These are phyloP conservation scores for Cytospora leucostoma DNA, from an alignment of 2,329 filamentous ascomycete species.

Conservation along the genomic window DNA sequence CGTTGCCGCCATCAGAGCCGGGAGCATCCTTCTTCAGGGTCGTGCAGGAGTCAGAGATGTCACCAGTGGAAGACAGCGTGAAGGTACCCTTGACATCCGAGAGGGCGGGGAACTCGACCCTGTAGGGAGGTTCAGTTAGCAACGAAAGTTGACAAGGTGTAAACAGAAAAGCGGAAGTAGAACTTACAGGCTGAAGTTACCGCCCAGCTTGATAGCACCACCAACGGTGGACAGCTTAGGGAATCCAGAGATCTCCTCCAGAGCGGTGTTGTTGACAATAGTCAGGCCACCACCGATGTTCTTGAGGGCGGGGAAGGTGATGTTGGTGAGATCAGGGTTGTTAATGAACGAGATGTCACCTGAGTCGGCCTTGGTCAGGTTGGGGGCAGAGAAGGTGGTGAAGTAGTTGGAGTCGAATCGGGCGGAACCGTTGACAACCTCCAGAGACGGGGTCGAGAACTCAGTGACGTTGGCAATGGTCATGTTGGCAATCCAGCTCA, in stretches of 20 bases:
- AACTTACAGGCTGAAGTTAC: slow-evolving; percentile 80
- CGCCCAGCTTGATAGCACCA: slow-evolving; percentile 82
- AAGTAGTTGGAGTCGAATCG: slow-evolving; percentile 83
- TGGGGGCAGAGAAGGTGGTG: slow-evolving; percentile 60
- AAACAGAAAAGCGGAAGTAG: not conserved
- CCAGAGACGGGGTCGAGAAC: slow-evolving; percentile 72
- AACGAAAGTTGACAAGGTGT: not conserved
- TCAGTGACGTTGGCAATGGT: slow-evolving; percentile 78
- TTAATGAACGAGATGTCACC: slow-evolving; percentile 63
- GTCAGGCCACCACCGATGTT: slow-evolving; percentile 77
- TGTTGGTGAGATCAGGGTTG: slow-evolving; percentile 67
- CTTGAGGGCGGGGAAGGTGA: slow-evolving; percentile 70
- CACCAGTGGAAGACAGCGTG: slow-evolving; percentile 65
- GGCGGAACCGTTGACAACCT: slow-evolving; percentile 73
- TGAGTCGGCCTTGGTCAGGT: slow-evolving; percentile 67
- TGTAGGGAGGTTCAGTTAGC: slow-evolving; percentile 45
- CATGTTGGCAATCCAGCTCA: slow-evolving; percentile 77
- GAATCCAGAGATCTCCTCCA: slow-evolving; percentile 68
- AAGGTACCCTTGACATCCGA: slow-evolving; percentile 71
- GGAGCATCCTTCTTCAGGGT: slow-evolving; percentile 50
- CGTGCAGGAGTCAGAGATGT: slow-evolving; percentile 59
- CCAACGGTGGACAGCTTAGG: slow-evolving; percentile 66
- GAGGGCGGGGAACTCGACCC: slow-evolving; percentile 69
- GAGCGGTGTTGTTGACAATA: slow-evolving; percentile 85
- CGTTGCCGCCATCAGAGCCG: slow-evolving; percentile 41